A percentile compares a stretch with the other conserved stretches of the same genome.
phyloP scores from a whole-genome alignment of 2,329 filamentous ascomycete genomes.

The Aspergillus sp. region DNA sequence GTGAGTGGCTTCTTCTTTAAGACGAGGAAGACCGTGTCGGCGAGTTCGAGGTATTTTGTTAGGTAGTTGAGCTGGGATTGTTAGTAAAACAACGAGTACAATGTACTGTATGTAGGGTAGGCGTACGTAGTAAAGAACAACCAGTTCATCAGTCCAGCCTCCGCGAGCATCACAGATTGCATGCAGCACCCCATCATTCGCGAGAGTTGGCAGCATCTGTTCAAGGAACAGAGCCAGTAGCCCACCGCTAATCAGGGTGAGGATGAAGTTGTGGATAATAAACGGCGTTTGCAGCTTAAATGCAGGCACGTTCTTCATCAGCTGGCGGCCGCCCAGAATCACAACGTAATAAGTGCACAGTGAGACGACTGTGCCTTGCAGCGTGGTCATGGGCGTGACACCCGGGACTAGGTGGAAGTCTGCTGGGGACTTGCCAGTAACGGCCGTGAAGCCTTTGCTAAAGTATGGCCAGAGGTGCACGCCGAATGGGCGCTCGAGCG shows the following conservation, averaged over 20 bases:
- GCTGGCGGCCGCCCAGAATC: constrained; percentile 88
- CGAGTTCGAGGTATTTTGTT: constrained; percentile 93
- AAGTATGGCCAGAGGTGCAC: constrained; percentile 93
- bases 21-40: constrained; percentile 96
- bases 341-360: constrained; percentile 88
- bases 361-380: constrained; percentile 79
- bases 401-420: constrained; percentile 84
- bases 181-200: constrained; percentile 80
- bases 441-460: constrained; percentile 77
- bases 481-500: constrained; percentile 90
- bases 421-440: constrained; percentile 79
- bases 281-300: constrained; percentile 89
- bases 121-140: constrained; percentile 95
- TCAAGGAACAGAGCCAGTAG: constrained; percentile 87
- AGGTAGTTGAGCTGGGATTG: constrained; percentile 88
- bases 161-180: constrained; percentile 77
- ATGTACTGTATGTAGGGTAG: constrained; percentile 26
- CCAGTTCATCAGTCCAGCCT: constrained; percentile 91
- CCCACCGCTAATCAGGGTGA: constrained; percentile 81
- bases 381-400: constrained; percentile 85
- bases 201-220: constrained; percentile 84
- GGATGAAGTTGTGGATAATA: constrained; percentile 94
- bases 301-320: constrained; percentile 84
- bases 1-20: constrained; percentile 99
- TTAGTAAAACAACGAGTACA: constrained; percentile 1